Base-by-base conservation (phyloP, 2,329 filamentous ascomycete genomes). In the Lachnellula cervina region DNA sequence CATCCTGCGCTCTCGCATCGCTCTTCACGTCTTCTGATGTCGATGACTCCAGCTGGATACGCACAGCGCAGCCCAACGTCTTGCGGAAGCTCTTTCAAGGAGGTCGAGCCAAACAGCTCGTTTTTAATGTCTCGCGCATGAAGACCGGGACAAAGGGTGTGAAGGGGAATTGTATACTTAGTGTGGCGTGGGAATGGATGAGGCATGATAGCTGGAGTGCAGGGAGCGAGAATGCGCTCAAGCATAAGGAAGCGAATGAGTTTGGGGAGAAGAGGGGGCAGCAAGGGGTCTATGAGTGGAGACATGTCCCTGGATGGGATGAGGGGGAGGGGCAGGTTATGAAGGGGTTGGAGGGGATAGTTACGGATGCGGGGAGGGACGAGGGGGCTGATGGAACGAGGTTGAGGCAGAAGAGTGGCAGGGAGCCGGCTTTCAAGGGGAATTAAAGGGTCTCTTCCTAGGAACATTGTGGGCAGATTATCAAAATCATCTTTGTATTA, bases 261-360 rank as follows among this genome's bases (percentile, higher is more conserved):
- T 19, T 19, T 19, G 42, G 42, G 48, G 45, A 35, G 45, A 52
- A 38, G 52, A 54, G 16, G 57, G 49, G 52, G 34, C 64, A 63
- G 14, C 64, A 63, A 52, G 62, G 60, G 1, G 51, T 48, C 25
- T 66, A 64, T 59, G 58, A 62, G 46, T 68, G 65, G 65, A 49
- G 51, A 32, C 49, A 54, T 17, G 43, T 53, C 19, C 52, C 23
- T 28, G 53, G 19, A 1, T 58, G 51, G 52, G 57, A 40, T 40
- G 60, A 58, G 21, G 59, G 52, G 0, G 59, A 62, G 16, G 62
- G 57, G 2, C 51, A 62, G 7, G 59, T 63, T 2, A 54, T 65
- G 37, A 60, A 53, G 51, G 60, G 52, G 7, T 59, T 69, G 17
- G 54, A 46, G 32, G 59, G 63, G 5, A 58, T 67, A 21, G 55